Evolutionary conservation across 192 early-diverging fungal species (phyloP).

Genomic region (Pilaira anomala): DNA sequence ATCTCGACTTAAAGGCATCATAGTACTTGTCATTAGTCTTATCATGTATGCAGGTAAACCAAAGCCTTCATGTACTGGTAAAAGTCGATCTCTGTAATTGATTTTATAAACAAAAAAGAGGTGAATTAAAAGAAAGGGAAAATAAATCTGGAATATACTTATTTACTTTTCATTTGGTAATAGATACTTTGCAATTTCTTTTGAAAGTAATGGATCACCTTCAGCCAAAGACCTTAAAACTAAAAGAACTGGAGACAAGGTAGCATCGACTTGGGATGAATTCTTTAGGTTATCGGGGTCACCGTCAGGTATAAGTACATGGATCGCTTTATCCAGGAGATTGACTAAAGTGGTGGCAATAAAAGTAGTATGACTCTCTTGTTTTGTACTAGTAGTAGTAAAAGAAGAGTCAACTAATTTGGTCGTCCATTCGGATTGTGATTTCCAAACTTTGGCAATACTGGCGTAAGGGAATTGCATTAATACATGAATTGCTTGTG

Average conservation of each 20-base stretch:
- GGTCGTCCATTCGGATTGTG: slow-evolving; percentile 14
- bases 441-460: slow-evolving; percentile 32
- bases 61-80: slow-evolving; percentile 63
- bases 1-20: slow-evolving; percentile 55
- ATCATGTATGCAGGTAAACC: slow-evolving; percentile 63
- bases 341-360: slow-evolving; percentile 39
- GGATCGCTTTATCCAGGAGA: slow-evolving; percentile 25
- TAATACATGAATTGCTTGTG: slow-evolving; percentile 75
- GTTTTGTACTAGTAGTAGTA: too few relatives aligned
- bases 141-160: background rate
- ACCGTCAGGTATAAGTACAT: slow-evolving; percentile 24
- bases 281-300: slow-evolving; percentile 44
- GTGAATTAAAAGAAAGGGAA: background rate
- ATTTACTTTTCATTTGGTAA: slow-evolving; percentile 71
- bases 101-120: background rate
- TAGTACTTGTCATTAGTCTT: slow-evolving; percentile 63
- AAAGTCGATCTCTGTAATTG: slow-evolving; percentile 70
- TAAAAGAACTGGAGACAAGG: slow-evolving; percentile 63
- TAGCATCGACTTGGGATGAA: slow-evolving; percentile 55
- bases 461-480: slow-evolving; percentile 51
- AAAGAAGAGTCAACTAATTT: slow-evolving; percentile 19
- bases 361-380: slow-evolving; percentile 24
- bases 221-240: slow-evolving; percentile 60
- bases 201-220: slow-evolving; percentile 42
- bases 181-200: slow-evolving; percentile 37